These are phyloP conservation scores for Conticribra guillardii DNA, from an alignment of 108 stramenopile species.

Conservation along the genomic window DNA sequence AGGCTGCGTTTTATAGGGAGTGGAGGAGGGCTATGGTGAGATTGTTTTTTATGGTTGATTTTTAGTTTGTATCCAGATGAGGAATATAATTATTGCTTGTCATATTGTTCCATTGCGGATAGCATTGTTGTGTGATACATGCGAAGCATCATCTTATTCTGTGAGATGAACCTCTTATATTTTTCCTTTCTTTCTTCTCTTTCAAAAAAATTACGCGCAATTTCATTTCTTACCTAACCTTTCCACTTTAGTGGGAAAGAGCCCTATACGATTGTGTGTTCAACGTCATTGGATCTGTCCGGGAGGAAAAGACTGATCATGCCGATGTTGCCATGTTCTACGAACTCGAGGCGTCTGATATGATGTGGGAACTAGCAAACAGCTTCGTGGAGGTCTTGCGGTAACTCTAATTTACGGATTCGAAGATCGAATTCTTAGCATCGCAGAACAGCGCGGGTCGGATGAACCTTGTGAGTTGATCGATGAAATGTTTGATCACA, in stretches of 20 bases:
- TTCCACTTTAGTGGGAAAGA: constrained; percentile 83
- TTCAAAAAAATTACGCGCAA: no score
- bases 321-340: constrained; percentile 78
- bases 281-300: constrained; percentile 73
- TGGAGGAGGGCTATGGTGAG: constrained; percentile 78
- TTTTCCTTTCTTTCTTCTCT: no score
- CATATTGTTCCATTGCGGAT: no score
- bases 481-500: constrained; percentile 76
- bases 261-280: constrained; percentile 70
- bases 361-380: constrained; percentile 80
- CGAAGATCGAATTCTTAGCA: constrained; percentile 80
- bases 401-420: constrained; percentile 84
- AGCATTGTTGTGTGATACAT: no score
- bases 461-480: constrained; percentile 59
- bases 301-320: constrained; percentile 71
- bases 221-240: no score
- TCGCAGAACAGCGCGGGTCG: constrained; percentile 62
- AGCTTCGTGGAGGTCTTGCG: constrained; percentile 74
- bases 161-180: no score
- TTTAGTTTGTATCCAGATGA: no score
- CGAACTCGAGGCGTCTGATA: constrained; percentile 79
- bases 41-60: neutral
- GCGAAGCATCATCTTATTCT: no score
- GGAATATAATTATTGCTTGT: no score
- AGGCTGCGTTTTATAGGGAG: constrained; percentile 81